phyloP scores from a whole-genome alignment of 148 eudicot genomes.

The Spergularia marina region DNA sequence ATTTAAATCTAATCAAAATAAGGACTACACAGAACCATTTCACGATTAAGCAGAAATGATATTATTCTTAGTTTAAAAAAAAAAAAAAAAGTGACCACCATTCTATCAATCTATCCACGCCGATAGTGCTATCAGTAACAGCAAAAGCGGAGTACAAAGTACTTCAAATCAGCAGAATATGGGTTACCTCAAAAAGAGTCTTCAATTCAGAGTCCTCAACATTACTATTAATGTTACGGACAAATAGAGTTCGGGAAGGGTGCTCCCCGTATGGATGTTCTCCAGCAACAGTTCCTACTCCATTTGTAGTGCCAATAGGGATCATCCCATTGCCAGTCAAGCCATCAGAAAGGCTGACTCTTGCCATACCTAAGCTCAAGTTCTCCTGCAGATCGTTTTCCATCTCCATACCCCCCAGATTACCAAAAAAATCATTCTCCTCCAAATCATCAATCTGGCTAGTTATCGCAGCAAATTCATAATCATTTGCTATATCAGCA shows the following conservation, averaged over 20 bases:
- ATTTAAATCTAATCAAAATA: neutral
- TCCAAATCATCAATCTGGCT: constrained; percentile 62
- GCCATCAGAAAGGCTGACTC: constrained; percentile 58
- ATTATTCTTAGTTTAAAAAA: neutral
- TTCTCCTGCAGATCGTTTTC: constrained; percentile 58
- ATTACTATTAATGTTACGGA: constrained; percentile 84
- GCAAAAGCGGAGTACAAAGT: neutral
- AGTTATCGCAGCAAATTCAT: constrained; percentile 45
- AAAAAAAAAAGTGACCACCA: neutral
- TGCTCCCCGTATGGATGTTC: constrained; percentile 88
- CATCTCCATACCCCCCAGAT: constrained; percentile 87
- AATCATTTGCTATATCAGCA: constrained; percentile 70
- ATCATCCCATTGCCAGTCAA: constrained; percentile 48
- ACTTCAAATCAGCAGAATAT: neutral
- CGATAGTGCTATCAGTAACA: neutral
- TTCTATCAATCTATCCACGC: neutral
- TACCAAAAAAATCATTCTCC: constrained; percentile 78
- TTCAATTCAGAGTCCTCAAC: constrained; percentile 83
- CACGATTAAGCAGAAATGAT: neutral
- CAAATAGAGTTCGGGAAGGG: constrained; percentile 89
- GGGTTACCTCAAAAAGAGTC: constrained; percentile 76
- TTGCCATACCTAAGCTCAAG: constrained; percentile 46
- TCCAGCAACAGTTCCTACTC: constrained; percentile 66
- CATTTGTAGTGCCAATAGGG: constrained; percentile 45
- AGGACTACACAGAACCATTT: neutral